A percentile compares a stretch with the other conserved stretches of the same genome.
phyloP scores from a whole-genome alignment of 23 red algal species.

The Gracilaria caudata region DNA sequence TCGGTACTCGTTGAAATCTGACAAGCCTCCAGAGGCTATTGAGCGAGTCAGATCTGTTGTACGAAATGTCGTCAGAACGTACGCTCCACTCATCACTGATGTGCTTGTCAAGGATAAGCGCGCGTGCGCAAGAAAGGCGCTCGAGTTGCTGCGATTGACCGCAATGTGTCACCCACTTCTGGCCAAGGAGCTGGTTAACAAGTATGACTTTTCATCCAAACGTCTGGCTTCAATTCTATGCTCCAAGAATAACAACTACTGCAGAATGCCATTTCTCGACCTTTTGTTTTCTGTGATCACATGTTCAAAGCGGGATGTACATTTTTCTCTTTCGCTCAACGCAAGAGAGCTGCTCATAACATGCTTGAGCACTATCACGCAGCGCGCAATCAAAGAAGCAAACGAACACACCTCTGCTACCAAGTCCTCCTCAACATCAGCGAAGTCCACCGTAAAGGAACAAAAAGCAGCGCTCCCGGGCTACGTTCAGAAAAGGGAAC shows the following conservation, averaged over 20 bases:
- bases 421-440: neutral
- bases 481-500: conserved; percentile 45
- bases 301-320: conserved; percentile 19
- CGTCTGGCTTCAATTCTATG: conserved; percentile 23
- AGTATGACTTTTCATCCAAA: conserved; percentile 27
- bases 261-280: conserved; percentile 44
- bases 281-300: conserved; percentile 30
- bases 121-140: conserved; percentile 43
- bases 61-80: conserved; percentile 6
- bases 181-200: conserved; percentile 54
- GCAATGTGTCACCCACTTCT: conserved; percentile 35
- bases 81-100: conserved; percentile 18
- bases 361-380: conserved; percentile 30
- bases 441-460: neutral
- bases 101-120: conserved; percentile 18
- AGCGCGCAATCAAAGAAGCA: neutral
- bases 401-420: neutral
- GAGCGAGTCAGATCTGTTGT: conserved; percentile 37
- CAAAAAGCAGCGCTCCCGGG: neutral
- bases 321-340: conserved; percentile 19
- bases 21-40: conserved; percentile 6
- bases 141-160: conserved; percentile 24
- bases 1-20: conserved; percentile 22
- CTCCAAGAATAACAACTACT: conserved; percentile 31
- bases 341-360: conserved; percentile 18